Evolutionary conservation across 1,284 basidiomycete species (phyloP).

Genomic region (Ustanciosporium gigantosporum): DNA sequence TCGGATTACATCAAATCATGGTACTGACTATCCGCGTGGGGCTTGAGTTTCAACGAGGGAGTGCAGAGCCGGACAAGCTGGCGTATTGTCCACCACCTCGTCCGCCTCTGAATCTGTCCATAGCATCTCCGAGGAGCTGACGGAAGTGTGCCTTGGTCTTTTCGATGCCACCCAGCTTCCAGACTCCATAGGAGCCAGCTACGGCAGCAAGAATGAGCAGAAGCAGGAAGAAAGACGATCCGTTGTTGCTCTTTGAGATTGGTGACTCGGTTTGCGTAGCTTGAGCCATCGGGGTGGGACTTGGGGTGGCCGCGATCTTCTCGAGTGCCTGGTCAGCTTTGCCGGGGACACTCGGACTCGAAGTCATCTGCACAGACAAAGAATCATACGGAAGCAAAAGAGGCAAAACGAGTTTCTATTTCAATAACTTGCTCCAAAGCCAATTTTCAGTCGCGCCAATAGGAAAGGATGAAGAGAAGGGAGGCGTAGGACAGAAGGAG

Average conservation of each 20-base stretch:
- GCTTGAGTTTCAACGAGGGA: too few relatives aligned
- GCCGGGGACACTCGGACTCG: not conserved
- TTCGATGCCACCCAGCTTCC: constrained; percentile 19
- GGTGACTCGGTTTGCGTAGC: not conserved
- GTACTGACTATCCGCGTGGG: too few relatives aligned
- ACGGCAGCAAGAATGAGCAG: constrained; percentile 16
- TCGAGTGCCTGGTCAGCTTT: too few relatives aligned
- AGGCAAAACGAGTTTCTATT: constrained; percentile 6
- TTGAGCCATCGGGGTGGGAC: too few relatives aligned
- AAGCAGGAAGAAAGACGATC: constrained; percentile 20
- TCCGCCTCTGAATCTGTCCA: not conserved
- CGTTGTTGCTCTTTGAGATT: constrained; percentile 1
- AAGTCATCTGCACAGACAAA: not conserved
- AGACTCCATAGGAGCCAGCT: constrained; percentile 6
- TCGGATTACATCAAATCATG: too few relatives aligned
- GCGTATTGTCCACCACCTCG: not conserved
- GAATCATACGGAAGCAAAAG: not conserved
- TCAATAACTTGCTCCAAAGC: constrained; percentile 15
- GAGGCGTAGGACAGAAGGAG: not conserved
- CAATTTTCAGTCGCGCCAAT: too few relatives aligned
- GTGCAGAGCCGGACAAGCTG: too few relatives aligned
- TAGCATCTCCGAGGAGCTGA: not conserved
- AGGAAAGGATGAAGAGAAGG: not conserved
- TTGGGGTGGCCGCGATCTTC: too few relatives aligned
- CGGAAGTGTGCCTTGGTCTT: constrained; percentile 5